Evolutionary conservation across 2,329 filamentous ascomycete genomes (phyloP), one percentile per base, ranked within the genome.

Genomic region (Calonectria hongkongensis): DNA sequence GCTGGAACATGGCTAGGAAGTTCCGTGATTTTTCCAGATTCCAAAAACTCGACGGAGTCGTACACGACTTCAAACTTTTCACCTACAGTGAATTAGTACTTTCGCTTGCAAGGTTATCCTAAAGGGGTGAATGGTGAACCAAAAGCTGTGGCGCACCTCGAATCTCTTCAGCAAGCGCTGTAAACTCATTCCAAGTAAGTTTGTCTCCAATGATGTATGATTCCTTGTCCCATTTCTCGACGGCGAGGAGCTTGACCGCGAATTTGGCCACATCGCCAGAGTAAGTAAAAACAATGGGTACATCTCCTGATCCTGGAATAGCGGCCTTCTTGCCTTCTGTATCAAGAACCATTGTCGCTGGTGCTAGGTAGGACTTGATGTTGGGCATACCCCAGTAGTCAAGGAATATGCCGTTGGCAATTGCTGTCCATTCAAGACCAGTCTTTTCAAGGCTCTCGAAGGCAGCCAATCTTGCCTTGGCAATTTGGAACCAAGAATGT

Each of bases 351-450:
- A 58, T 25, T 21, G 33, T 39, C 28, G 3, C 3, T 25, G 54
- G 54, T 9, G 54, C n/a, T 8, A 58, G 33, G 12, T 58, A 58
- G n/a, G 54, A 58, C 33, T 58, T 58, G 54, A 58, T 18, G 16
- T 58, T 36, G 13, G 54, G 54, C 12, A 58, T 58, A 18, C 54
- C 54, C 54, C 54, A 58, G 54, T 58, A 58, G n/a, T 58, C 54
- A 15, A 58, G 54, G 54, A 58, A 58, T n/a, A 58, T 12, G 12
- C 54, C 54, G 21, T 58, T 58, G 33, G 33, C 15, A 2, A 58
- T 10, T 1, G 16, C 36, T 4, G 54, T 58, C 54, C 54, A 58
- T 36, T 58, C 54, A 10, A 58, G 54, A 13, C n/a, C 21, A 13
- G 54, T 58, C 54, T 58, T 58, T 33, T 58, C 54, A n/a, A 58